phyloP scores from a whole-genome alignment of 768 basidiomycete species.

The Pisolithus marmoratus region DNA sequence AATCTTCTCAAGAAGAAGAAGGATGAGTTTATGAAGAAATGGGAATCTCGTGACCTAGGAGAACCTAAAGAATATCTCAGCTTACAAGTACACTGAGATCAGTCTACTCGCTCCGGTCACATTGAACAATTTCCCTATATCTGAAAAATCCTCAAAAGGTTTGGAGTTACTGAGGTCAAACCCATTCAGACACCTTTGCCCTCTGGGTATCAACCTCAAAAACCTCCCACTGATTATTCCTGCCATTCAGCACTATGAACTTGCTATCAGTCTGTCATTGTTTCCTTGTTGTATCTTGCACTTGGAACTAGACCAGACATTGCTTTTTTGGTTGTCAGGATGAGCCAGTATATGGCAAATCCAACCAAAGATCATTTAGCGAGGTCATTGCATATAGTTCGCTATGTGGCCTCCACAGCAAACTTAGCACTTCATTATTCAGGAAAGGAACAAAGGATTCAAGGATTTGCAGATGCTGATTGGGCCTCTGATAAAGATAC shows the following conservation, averaged over 20 bases:
- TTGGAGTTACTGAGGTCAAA: slow-evolving; percentile 3
- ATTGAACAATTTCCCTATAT: slow-evolving; percentile 12
- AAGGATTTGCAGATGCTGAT: too few species aligned
- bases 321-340: slow-evolving; percentile 16
- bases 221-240: not conserved
- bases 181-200: slow-evolving; percentile 4
- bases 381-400: not conserved
- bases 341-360: slow-evolving; percentile 14
- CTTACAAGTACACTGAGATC: not conserved
- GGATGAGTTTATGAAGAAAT: not conserved
- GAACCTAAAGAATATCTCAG: not conserved
- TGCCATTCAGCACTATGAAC: not conserved
- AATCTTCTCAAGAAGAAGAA: not conserved
- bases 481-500: too few species aligned
- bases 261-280: slow-evolving; percentile 13
- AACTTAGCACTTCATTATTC: too few species aligned
- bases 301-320: slow-evolving; percentile 28
- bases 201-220: not conserved
- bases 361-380: not conserved
- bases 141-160: slow-evolving; percentile 1
- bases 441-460: too few species aligned
- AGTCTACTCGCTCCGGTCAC: not conserved
- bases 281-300: slow-evolving; percentile 26
- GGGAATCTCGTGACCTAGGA: not conserved
- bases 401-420: not conserved